Conservation (phyloP, 352 stramenopile species). For the Globisporangium yorkense region DNA sequence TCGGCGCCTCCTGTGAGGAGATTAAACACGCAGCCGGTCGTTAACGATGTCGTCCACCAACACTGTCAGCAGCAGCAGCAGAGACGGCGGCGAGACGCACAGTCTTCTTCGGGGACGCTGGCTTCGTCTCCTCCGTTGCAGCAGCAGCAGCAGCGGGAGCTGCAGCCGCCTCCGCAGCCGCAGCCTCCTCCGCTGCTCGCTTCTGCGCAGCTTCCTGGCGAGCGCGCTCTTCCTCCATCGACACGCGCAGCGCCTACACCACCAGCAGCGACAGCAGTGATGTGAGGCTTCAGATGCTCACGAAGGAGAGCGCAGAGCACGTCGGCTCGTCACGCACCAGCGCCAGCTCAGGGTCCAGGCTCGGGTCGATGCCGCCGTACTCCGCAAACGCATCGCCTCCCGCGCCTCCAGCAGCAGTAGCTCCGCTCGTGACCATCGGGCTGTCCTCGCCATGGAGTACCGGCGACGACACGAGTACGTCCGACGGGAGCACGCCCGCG, state of each 20-base stretch:
- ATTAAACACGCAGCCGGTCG: neutral
- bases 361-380: conserved; percentile 96
- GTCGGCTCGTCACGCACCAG: conserved; percentile 62
- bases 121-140: conserved; percentile 28
- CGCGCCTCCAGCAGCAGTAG: conserved; percentile 21
- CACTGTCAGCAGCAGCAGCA: neutral
- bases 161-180: conserved; percentile 27
- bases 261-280: neutral
- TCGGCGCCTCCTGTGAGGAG: conserved; percentile 8
- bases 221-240: conserved; percentile 98
- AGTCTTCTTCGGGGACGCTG: conserved; percentile 10
- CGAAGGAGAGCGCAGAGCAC: neutral
- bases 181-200: conserved; percentile 70
- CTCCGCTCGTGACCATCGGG: conserved; percentile 37
- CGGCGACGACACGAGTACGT: conserved; percentile 95
- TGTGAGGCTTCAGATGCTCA: neutral
- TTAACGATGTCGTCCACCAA: neutral
- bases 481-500: conserved; percentile 93
- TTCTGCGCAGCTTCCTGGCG: conserved; percentile 93
- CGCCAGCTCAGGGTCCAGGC: conserved; percentile 97
- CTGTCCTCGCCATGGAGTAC: conserved; percentile 90
- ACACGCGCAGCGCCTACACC: conserved; percentile 89
- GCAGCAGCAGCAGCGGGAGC: conserved; percentile 15
- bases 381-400: conserved; percentile 85
- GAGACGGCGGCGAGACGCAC: conserved; percentile 2